Evolutionary conservation across 352 stramenopile species (phyloP), one percentile per base, ranked within the genome.

Genomic region (Globisporangium nagaii): DNA sequence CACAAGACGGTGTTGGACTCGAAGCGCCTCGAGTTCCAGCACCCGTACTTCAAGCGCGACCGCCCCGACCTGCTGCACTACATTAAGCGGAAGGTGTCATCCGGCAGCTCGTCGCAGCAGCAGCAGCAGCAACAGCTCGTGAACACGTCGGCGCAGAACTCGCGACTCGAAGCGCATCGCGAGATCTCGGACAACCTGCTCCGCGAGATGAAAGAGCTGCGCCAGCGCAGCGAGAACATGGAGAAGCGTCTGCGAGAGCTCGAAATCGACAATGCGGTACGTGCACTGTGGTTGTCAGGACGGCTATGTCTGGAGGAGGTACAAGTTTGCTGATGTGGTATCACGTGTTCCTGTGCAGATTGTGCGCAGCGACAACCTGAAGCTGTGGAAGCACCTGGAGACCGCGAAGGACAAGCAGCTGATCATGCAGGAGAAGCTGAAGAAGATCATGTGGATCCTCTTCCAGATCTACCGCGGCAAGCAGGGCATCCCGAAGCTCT

Each of bases 1-100:
- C 79, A 93, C 61, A 98, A 98, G 70, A 95, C 86, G 34, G 82
- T 95, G 51, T 75, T 94, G 37, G 91, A 98, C 68, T 94, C 90
- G 39, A 96, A 93, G 65, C 79, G 84, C 20, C 71, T 94, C n/a
- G 90, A 98, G 71, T 98, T 98, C 69, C 84, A 90, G 67, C 91
- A 98, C 56, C 84, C 84, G 49, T 90, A 92, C 68, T 98, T 98
- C 55, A 90, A 93, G 60, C 77, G 86, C 35, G 86, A 88, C 24
- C 74, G 85, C 8, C 85, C 81, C 1, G 85, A 96, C 52, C 58
- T 96, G 44, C 67, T 96, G 27, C 80, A 87, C 49, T 71, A 89
- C 22, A 96, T 96, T 53, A 94, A 94, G 53, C 84, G 88, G 47
- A 96, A 96, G 51, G 79, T 93, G 1, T 91, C 80, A 43, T 85